Conservation (phyloP, 108 stramenopile genomes). For the Bacterosira constricta region DNA sequence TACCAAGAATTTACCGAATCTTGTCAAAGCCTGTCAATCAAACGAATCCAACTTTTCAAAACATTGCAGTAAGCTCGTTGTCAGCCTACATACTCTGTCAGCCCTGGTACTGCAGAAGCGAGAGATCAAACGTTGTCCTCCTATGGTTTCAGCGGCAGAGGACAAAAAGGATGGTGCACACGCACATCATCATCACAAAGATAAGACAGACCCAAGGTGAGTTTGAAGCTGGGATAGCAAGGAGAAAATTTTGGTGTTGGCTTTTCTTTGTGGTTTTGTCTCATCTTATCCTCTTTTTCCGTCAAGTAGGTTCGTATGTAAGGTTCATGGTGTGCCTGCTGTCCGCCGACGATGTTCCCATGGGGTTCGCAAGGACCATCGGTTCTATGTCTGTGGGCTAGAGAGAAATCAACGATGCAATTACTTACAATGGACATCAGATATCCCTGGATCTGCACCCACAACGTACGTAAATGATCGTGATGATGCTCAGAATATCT, state of each 20-base stretch:
- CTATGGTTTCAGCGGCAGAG: background rate
- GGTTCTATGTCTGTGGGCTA: constrained; percentile 87
- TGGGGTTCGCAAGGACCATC: constrained; percentile 72
- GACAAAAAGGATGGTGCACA: constrained; percentile 8
- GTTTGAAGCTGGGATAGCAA: background rate
- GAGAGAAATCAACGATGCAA: constrained; percentile 68
- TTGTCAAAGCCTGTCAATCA: constrained; percentile 16
- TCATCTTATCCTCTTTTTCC: background rate
- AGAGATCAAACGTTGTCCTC: constrained; percentile 12
- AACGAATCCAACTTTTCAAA: constrained; percentile 4
- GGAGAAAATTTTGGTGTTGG: background rate
- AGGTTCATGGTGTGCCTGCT: constrained; percentile 72
- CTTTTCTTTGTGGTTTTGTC: background rate
- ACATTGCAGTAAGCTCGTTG: constrained; percentile 16
- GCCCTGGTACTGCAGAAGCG: constrained; percentile 35
- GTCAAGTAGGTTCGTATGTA: constrained; percentile 56
- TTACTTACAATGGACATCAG: constrained; percentile 18
- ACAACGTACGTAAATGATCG: background rate
- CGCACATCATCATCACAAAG: constrained; percentile 21
- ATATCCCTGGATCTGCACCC: background rate
- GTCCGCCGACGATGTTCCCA: constrained; percentile 67
- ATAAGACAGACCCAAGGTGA: constrained; percentile 54
- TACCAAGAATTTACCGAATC: constrained; percentile 12
- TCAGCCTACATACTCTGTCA: constrained; percentile 27
- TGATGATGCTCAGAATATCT: background rate